A percentile compares a stretch with the other conserved stretches of the same genome.
phyloP scores from a whole-genome alignment of 805 yeast species.

The Blastobotrys mokoenaii region DNA sequence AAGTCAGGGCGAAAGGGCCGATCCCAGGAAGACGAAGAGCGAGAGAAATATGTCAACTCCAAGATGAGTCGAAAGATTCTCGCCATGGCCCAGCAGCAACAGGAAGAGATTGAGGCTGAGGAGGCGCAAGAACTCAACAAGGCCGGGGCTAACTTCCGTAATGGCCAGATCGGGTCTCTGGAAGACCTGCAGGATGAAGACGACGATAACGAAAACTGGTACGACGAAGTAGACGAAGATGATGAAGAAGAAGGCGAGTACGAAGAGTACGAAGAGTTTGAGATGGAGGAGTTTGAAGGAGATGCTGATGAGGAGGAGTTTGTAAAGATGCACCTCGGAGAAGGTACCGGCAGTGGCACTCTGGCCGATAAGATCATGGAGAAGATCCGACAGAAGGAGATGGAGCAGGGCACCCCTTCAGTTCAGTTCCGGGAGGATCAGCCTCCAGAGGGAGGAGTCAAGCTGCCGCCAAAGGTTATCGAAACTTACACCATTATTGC shows the following conservation, averaged over 20 bases:
- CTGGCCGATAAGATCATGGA: conserved; percentile 93
- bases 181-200: conserved; percentile 89
- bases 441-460: conserved; percentile 55
- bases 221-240: conserved; percentile 21
- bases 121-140: conserved; percentile 30
- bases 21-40: conserved; percentile 46
- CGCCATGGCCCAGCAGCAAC: conserved; percentile 86
- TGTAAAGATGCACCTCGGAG: conserved; percentile 58
- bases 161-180: conserved; percentile 27
- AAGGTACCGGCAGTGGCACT: conserved; percentile 19
- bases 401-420: conserved; percentile 18
- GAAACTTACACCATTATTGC: conserved; percentile 93
- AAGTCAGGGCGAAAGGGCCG: conserved; percentile 24
- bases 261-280: conserved; percentile 30
- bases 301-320: conserved; percentile 78
- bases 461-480: conserved; percentile 92
- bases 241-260: conserved; percentile 25
- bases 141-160: conserved; percentile 22
- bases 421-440: conserved; percentile 23
- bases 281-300: conserved; percentile 47
- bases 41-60: conserved; percentile 79
- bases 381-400: conserved; percentile 69
- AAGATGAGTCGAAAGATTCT: conserved; percentile 75
- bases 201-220: conserved; percentile 53
- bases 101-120: conserved; percentile 76